These are phyloP conservation scores for Aspergillus wentii DNA, from an alignment of 495 filamentous ascomycete genomes.

Conservation along the genomic window DNA sequence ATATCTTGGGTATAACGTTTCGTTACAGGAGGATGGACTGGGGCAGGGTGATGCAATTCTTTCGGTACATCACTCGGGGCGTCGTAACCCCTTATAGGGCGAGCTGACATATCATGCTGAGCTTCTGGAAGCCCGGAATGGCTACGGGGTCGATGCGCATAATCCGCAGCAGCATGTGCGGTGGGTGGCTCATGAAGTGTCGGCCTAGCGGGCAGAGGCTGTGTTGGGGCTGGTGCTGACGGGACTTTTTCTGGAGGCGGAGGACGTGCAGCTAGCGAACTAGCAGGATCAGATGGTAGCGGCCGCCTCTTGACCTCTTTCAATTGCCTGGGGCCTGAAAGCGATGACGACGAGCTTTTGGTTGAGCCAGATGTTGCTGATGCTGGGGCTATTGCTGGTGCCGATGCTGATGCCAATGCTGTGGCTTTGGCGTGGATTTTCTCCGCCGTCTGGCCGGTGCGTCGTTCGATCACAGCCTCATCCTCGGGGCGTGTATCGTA, in stretches of 20 bases:
- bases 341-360: conserved; percentile 22
- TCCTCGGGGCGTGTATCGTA: conserved; percentile 85
- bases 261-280: conserved; percentile 21
- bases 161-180: conserved; percentile 9
- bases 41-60: conserved; percentile 23
- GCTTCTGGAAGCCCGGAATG: conserved; percentile 15
- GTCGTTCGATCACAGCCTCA: conserved; percentile 54
- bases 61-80: conserved; percentile 22
- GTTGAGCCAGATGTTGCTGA: background rate
- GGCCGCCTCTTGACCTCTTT: conserved; percentile 72
- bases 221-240: conserved; percentile 12
- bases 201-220: conserved; percentile 11
- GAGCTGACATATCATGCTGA: conserved; percentile 16
- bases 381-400: background rate
- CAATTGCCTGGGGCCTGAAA: conserved; percentile 55
- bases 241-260: conserved; percentile 20
- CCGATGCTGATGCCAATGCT: conserved; percentile 3
- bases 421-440: conserved; percentile 23
- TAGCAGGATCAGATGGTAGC: conserved; percentile 66
- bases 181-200: conserved; percentile 21
- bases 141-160: conserved; percentile 14
- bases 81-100: conserved; percentile 23
- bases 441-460: conserved; percentile 42
- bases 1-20: conserved; percentile 20
- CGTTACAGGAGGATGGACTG: conserved; percentile 11